These are phyloP conservation scores for Aspergillus fructus DNA, from an alignment of 2,329 filamentous ascomycete species.

Conservation along the genomic window DNA sequence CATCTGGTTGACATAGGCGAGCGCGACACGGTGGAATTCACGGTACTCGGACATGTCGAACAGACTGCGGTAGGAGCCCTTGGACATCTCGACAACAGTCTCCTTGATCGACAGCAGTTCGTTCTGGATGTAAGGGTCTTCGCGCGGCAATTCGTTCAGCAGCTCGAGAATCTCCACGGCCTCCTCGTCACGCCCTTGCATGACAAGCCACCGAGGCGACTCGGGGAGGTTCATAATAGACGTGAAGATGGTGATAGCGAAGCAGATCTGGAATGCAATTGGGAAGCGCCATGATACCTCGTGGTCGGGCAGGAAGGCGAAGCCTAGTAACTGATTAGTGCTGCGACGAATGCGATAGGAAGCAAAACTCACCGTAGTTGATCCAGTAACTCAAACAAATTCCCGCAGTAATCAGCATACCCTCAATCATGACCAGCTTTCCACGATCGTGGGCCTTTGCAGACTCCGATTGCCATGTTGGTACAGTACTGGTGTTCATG, in stretches of 20 bases:
- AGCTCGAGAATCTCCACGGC: constrained; percentile 12
- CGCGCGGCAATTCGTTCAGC: constrained; percentile 14
- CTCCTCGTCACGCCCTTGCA: constrained; percentile 16
- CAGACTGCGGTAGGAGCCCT: constrained; percentile 55
- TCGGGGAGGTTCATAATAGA: constrained; percentile 19
- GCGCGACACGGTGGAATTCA: constrained; percentile 55
- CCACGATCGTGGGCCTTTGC: constrained; percentile 19
- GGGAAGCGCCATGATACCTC: constrained; percentile 19
- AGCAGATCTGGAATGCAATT: constrained; percentile 20
- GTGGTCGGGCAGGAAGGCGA: constrained; percentile 2
- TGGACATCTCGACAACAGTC: constrained; percentile 50
- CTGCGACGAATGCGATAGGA: not conserved
- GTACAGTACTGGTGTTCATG: constrained; percentile 22
- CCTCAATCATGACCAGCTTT: constrained; percentile 20
- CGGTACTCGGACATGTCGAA: constrained; percentile 59
- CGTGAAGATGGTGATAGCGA: constrained; percentile 19
- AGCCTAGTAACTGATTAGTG: not conserved
- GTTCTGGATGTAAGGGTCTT: constrained; percentile 10
- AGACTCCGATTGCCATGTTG: constrained; percentile 21
- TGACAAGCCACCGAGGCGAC: constrained; percentile 20
- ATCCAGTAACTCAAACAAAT: constrained; percentile 21
- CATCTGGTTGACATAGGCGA: constrained; percentile 59
- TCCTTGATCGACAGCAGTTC: constrained; percentile 45
- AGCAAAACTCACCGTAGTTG: constrained; percentile 13
- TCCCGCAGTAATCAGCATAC: constrained; percentile 18